Evolutionary conservation across 2,329 filamentous ascomycete species (phyloP), one percentile per base, ranked within the genome.

Genomic region (Fusarium napiforme): DNA sequence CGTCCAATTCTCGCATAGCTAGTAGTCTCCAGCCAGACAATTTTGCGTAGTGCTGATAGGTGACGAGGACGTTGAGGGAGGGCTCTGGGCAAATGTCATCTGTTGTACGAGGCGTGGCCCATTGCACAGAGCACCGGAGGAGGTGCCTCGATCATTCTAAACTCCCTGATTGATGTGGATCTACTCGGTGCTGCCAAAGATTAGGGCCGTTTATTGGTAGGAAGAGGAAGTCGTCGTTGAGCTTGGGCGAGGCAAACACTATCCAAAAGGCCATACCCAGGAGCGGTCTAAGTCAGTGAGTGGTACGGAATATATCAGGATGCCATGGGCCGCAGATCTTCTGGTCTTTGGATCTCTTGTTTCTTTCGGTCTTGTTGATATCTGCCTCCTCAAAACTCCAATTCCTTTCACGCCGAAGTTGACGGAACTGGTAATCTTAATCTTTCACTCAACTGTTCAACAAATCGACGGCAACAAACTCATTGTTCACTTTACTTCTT

Each of bases 241-340:
- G 56, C 60, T 52, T 67, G 64, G 66, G 40, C 28, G 61, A 66
- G 58, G 65, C 75, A 77, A 77, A 77, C 75, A 75, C 50, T 12
- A 67, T 60, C 59, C 50, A 61, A 42, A 59, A 30, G 64, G 56
- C 59, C 73, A 66, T 40, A 46, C 52, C 57, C 55, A 60, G 52
- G 72, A 71, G 60, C 55, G 59, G 67, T 71, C 70, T 74, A 74
- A 78, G 73, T 70, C 56, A 72, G 76, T 78, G 52, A 72, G 76
- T 78, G 53, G 72, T 52, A 77, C 76, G 55, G 65, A 63, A 55
- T 76, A 76, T 76, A 76, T 75, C 65, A 76, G 36, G 62, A 76
- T 76, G 60, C 60, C 65, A 73, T 56, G n/a, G 50, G 39, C 65
- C 67, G 67, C 73, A 70, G 57, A 58, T 75, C 64, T 71, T 47